A percentile compares a stretch with the other conserved stretches of the same genome.
phyloP scores from a whole-genome alignment of 2,329 filamentous ascomycete species.

The Penicillium sp. region DNA sequence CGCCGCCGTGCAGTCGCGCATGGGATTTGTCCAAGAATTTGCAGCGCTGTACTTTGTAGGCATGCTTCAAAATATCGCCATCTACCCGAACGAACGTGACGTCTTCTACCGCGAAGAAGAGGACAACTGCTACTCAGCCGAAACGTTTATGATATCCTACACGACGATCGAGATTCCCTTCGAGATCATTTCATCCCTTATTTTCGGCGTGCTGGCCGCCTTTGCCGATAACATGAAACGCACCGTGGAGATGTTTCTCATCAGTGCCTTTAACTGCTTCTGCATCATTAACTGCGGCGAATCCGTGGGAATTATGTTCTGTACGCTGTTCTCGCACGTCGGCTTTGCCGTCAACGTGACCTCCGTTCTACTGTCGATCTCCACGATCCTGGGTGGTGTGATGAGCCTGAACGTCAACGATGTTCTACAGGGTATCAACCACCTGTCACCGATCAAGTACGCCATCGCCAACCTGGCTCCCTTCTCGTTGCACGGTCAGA shows the following conservation, averaged over 20 bases:
- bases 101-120: conserved; percentile 76
- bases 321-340: conserved; percentile 70
- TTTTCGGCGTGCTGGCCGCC: conserved; percentile 64
- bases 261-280: conserved; percentile 67
- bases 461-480: conserved; percentile 64
- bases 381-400: conserved; percentile 68
- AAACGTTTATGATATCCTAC: conserved; percentile 70
- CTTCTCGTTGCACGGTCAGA: conserved; percentile 60
- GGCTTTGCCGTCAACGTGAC: conserved; percentile 75
- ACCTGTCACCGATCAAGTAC: conserved; percentile 70
- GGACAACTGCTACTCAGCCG: conserved; percentile 68
- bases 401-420: conserved; percentile 68
- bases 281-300: conserved; percentile 73
- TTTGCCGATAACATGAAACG: conserved; percentile 65
- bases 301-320: conserved; percentile 75
- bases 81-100: conserved; percentile 69
- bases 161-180: conserved; percentile 69
- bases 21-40: conserved; percentile 72
- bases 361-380: conserved; percentile 66
- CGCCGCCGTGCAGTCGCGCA: conserved; percentile 67
- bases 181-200: conserved; percentile 62
- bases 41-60: conserved; percentile 58
- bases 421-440: conserved; percentile 67
- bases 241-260: conserved; percentile 64
- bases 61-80: conserved; percentile 75